These are phyloP conservation scores for Rosa lucieae DNA, from an alignment of 306 rosid genomes.

Conservation along the genomic window DNA sequence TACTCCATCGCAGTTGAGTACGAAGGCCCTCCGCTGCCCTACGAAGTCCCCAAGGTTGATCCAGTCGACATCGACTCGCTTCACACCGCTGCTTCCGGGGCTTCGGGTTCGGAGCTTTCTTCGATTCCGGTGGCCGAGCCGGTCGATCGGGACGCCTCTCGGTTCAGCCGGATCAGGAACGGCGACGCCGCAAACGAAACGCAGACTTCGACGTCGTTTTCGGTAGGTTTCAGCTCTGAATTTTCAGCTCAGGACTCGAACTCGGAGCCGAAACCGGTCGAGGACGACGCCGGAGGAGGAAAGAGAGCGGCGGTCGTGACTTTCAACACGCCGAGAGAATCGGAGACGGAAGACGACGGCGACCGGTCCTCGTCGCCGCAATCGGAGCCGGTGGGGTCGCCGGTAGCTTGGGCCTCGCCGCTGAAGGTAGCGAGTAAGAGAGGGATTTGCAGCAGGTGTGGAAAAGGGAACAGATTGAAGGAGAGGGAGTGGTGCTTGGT, in stretches of 20 bases:
- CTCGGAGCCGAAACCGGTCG: conserved; percentile 9
- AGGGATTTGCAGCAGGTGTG: conserved; percentile 69
- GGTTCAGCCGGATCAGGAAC: conserved; percentile 47
- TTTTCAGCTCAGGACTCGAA: conserved; percentile 31
- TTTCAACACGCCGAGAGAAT: conserved; percentile 58
- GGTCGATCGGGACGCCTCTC: conserved; percentile 39
- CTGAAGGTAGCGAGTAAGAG: conserved; percentile 30
- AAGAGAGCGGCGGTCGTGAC: conserved; percentile 58
- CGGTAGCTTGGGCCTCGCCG: conserved; percentile 19
- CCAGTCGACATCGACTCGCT: conserved; percentile 51
- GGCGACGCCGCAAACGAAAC: conserved; percentile 35
- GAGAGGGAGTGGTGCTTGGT: conserved; percentile 82
- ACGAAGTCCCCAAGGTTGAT: conserved; percentile 71
- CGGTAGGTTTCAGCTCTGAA: conserved; percentile 39
- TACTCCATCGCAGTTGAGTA: conserved; percentile 81
- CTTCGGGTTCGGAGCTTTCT: conserved; percentile 36
- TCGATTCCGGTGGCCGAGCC: conserved; percentile 62
- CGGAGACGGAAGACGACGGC: conserved; percentile 49
- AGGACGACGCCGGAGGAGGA: conserved; percentile 24
- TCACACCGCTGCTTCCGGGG: conserved; percentile 32
- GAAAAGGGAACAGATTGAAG: conserved; percentile 67
- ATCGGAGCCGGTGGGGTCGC: conserved; percentile 61
- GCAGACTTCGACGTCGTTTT: conserved; percentile 47
- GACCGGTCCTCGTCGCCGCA: conserved; percentile 48
- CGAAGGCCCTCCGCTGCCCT: conserved; percentile 65